Percentiles rank a stretch among this genome's conserved stretches.
Conservation (phyloP, 306 rosid species). For the Quercus agrifolia region DNA sequence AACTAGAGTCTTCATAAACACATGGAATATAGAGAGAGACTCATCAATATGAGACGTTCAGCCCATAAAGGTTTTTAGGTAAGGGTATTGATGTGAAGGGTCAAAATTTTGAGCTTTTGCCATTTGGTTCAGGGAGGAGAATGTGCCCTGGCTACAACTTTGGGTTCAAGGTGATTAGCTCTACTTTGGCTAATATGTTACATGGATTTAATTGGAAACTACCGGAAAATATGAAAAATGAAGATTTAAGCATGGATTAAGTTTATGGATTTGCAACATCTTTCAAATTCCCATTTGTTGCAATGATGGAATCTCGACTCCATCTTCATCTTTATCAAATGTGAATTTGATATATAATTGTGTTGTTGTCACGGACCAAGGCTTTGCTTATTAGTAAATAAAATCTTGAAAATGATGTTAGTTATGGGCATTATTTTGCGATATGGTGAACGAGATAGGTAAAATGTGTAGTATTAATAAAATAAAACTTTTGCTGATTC, state of each 20-base stretch:
- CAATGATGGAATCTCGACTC: slow-evolving; percentile 20
- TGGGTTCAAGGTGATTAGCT: not conserved
- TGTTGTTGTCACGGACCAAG: too few species aligned
- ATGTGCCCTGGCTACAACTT: slow-evolving; percentile 11
- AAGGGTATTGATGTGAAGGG: slow-evolving; percentile 31
- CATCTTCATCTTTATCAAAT: slow-evolving; percentile 20
- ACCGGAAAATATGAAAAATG: not conserved
- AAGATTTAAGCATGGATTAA: slow-evolving; percentile 28
- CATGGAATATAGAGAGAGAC: slow-evolving; percentile 34
- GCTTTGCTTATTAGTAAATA: too few species aligned
- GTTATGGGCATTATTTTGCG: too few species aligned
- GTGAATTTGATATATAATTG: too few species aligned
- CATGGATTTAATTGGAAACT: slow-evolving; percentile 24
- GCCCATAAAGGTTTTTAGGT: slow-evolving; percentile 29
- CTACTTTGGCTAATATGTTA: slow-evolving; percentile 16
- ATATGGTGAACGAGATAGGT: too few species aligned
- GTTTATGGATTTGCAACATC: slow-evolving; percentile 17
- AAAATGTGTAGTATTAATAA: too few species aligned
- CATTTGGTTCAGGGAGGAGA: slow-evolving; percentile 42
- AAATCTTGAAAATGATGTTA: too few species aligned
- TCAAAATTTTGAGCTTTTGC: slow-evolving; percentile 27
- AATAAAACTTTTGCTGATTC: too few species aligned
- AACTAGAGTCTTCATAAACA: slow-evolving; percentile 27
- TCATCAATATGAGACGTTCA: slow-evolving; percentile 25
- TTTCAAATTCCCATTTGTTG: slow-evolving; percentile 24